Evolutionary conservation across 441 rosid genomes (phyloP).

Genomic region (Arabidopsis lyrata): DNA sequence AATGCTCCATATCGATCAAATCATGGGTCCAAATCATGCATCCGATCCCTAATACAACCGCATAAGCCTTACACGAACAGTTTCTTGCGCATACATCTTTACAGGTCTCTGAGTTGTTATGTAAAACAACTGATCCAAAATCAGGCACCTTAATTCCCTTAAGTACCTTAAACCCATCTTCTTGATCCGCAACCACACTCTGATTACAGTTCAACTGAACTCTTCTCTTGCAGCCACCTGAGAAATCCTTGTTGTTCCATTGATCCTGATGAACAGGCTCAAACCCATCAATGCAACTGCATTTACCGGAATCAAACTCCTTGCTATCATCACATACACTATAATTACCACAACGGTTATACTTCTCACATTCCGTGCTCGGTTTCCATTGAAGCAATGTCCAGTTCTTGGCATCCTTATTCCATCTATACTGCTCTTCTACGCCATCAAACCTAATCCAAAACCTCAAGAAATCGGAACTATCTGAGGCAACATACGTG

Average conservation of each 20-base stretch:
- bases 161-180: constrained; percentile 59
- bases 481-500: constrained; percentile 52
- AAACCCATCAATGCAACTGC: constrained; percentile 74
- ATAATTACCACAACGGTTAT: constrained; percentile 76
- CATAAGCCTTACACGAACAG: constrained; percentile 75
- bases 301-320: constrained; percentile 45
- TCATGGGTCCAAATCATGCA: constrained; percentile 74
- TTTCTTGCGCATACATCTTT: constrained; percentile 48
- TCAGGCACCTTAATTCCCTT: constrained; percentile 68
- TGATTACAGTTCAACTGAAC: constrained; percentile 53
- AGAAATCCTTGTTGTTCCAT: constrained; percentile 57
- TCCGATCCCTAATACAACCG: constrained; percentile 49
- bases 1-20: constrained; percentile 66
- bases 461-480: constrained; percentile 59
- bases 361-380: constrained; percentile 56
- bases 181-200: constrained; percentile 1
- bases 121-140: constrained; percentile 47
- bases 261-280: constrained; percentile 47
- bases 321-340: constrained; percentile 55
- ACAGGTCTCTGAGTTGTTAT: constrained; percentile 44
- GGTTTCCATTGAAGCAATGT: constrained; percentile 54
- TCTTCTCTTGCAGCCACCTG: constrained; percentile 71
- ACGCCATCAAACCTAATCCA: constrained; percentile 53
- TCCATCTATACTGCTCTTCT: constrained; percentile 65
- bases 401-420: constrained; percentile 55